A percentile compares a stretch with the other conserved stretches of the same genome.
Conservation (phyloP, 495 filamentous ascomycete species). For the Cryomyces minteri region DNA sequence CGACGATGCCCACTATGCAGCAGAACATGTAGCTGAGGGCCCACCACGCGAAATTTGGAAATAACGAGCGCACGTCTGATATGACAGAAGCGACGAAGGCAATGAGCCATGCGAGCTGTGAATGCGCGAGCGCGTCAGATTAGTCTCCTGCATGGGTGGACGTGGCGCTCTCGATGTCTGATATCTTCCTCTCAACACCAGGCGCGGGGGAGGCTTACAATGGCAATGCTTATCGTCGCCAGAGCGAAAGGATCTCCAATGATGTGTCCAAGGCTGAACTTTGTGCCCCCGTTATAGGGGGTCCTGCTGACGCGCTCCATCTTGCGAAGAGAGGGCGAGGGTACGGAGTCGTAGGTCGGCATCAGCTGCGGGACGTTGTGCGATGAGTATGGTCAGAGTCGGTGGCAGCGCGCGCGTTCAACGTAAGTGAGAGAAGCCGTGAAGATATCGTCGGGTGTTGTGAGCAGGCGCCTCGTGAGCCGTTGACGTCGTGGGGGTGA, state of each 20-base stretch:
- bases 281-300: constrained; percentile 30
- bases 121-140: background rate
- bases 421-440: no score
- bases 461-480: no score
- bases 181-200: background rate
- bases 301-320: constrained; percentile 40
- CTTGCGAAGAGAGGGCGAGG: constrained; percentile 62
- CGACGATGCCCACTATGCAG: constrained; percentile 55
- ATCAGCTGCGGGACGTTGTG: constrained; percentile 16
- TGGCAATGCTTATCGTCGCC: constrained; percentile 79
- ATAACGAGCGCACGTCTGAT: constrained; percentile 36
- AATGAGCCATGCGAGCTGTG: constrained; percentile 83
- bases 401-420: no score
- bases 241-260: constrained; percentile 93
- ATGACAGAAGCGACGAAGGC: constrained; percentile 74
- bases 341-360: constrained; percentile 54
- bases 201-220: constrained; percentile 36
- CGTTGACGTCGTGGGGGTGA: no score
- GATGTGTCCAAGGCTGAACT: constrained; percentile 66
- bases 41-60: constrained; percentile 87
- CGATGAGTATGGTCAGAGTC: no score
- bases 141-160: background rate
- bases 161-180: no score
- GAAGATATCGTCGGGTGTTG: no score
- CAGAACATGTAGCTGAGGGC: constrained; percentile 69